phyloP scores from a whole-genome alignment of 2,329 filamentous ascomycete species.

The Colletotrichum sublineola region DNA sequence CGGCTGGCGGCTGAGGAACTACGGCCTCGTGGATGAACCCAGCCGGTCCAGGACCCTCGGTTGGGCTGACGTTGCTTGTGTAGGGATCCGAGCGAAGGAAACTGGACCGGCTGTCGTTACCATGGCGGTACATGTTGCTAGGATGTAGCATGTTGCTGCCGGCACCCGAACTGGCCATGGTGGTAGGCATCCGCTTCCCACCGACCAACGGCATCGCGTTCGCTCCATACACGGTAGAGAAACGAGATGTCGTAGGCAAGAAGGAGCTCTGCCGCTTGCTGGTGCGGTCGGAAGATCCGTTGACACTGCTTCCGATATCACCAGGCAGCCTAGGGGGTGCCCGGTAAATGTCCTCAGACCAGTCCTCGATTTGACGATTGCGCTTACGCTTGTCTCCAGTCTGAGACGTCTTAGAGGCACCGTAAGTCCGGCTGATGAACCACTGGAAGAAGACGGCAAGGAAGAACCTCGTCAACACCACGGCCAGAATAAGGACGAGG shows the following conservation, averaged over 20 bases:
- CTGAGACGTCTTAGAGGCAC: conserved; percentile 86
- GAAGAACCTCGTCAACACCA: conserved; percentile 88
- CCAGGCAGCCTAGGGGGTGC: conserved; percentile 85
- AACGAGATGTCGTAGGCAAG: conserved; percentile 92
- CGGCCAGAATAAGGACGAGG: conserved; percentile 89
- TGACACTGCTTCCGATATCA: conserved; percentile 76
- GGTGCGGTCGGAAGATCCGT: conserved; percentile 73
- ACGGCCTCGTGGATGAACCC: conserved; percentile 98
- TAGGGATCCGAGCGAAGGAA: conserved; percentile 73
- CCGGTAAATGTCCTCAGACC: conserved; percentile 97
- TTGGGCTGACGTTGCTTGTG: conserved; percentile 64
- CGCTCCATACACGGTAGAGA: conserved; percentile 88
- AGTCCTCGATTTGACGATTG: conserved; percentile 95
- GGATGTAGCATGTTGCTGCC: conserved; percentile 79
- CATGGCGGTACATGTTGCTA: conserved; percentile 78
- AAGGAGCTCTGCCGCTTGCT: conserved; percentile 88
- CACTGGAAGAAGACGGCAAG: conserved; percentile 94
- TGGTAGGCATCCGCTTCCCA: conserved; percentile 77
- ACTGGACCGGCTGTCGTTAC: conserved; percentile 73
- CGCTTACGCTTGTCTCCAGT: conserved; percentile 85
- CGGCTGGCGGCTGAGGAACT: conserved; percentile 93
- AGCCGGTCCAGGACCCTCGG: conserved; percentile 82
- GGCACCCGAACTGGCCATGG: conserved; percentile 92
- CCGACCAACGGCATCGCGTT: conserved; percentile 65
- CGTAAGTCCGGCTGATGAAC: conserved; percentile 91